phyloP scores from a whole-genome alignment of 2,329 filamentous ascomycete species.

The Aplosporella prunicola region DNA sequence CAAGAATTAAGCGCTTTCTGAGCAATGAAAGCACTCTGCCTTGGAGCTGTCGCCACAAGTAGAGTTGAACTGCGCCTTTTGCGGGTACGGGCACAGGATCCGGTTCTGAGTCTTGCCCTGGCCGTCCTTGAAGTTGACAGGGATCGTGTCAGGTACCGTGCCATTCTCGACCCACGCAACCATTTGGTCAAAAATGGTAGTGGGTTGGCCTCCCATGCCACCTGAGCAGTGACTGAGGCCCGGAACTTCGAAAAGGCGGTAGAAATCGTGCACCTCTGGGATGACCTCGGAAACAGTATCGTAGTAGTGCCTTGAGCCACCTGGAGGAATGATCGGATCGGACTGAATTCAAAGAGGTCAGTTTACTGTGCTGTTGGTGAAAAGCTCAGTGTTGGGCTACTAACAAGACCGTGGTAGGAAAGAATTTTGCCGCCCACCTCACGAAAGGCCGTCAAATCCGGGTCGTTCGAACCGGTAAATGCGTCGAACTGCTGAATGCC shows the following conservation, averaged over 20 bases:
- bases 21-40: background rate
- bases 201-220: constrained; percentile 16
- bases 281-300: constrained; percentile 18
- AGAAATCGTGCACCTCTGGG: constrained; percentile 19
- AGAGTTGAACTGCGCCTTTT: constrained; percentile 6
- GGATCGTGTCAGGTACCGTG: constrained; percentile 17
- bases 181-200: constrained; percentile 16
- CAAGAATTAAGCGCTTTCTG: background rate
- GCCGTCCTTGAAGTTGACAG: constrained; percentile 12
- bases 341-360: no score
- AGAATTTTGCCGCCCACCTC: constrained; percentile 20
- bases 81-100: constrained; percentile 16
- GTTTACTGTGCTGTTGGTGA: no score
- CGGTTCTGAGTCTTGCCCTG: constrained; percentile 7
- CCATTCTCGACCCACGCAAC: constrained; percentile 23
- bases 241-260: constrained; percentile 23
- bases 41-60: background rate
- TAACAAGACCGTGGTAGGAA: constrained; percentile 20
- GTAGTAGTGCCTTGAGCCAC: constrained; percentile 20
- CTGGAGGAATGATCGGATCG: constrained; percentile 19
- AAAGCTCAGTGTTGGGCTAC: no score
- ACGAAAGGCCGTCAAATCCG: constrained; percentile 19
- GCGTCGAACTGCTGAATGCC: constrained; percentile 17
- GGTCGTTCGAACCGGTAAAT: constrained; percentile 17
- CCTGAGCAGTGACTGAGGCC: constrained; percentile 20